Evolutionary conservation across 2,329 filamentous ascomycete species (phyloP).

Genomic region (Colletotrichum simmondsii): DNA sequence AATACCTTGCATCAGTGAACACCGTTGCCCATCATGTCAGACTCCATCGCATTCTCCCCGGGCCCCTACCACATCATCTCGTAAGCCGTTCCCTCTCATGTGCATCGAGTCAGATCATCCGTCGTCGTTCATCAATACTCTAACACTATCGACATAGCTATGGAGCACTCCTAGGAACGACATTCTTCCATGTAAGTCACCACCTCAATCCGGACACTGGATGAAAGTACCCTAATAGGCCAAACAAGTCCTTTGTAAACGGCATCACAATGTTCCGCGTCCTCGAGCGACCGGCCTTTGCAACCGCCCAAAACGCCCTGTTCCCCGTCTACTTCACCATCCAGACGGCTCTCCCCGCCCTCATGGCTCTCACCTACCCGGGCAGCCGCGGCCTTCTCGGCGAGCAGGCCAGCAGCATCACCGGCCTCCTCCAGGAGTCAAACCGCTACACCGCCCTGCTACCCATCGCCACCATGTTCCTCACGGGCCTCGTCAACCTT

Average conservation of each 20-base stretch:
- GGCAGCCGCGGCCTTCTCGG: slow-evolving; percentile 62
- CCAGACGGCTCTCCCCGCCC: slow-evolving; percentile 78
- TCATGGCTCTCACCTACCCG: slow-evolving; percentile 85
- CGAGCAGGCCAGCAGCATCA: slow-evolving; percentile 55
- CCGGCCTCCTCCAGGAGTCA: slow-evolving; percentile 67
- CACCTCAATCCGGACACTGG: too few relatives aligned
- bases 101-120: slow-evolving; percentile 9
- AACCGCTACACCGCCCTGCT: slow-evolving; percentile 73
- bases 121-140: slow-evolving; percentile 20
- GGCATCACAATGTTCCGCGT: slow-evolving; percentile 81
- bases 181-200: slow-evolving; percentile 80
- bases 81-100: slow-evolving; percentile 54
- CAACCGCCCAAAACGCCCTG: slow-evolving; percentile 79
- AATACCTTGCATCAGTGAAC: background rate
- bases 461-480: slow-evolving; percentile 76
- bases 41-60: slow-evolving; percentile 68
- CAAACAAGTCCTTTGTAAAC: slow-evolving; percentile 74
- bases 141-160: slow-evolving; percentile 66
- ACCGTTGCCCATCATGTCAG: slow-evolving; percentile 51
- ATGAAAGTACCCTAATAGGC: too few relatives aligned
- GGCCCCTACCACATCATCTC: slow-evolving; percentile 82
- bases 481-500: slow-evolving; percentile 78
- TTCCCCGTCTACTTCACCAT: slow-evolving; percentile 92
- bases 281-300: slow-evolving; percentile 84
- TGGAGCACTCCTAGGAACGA: slow-evolving; percentile 86